Percentiles rank a stretch among this genome's conserved stretches.
phyloP scores from a whole-genome alignment of 371 early-diverging fungal genomes.

The Apophysomyces ossiformis region DNA sequence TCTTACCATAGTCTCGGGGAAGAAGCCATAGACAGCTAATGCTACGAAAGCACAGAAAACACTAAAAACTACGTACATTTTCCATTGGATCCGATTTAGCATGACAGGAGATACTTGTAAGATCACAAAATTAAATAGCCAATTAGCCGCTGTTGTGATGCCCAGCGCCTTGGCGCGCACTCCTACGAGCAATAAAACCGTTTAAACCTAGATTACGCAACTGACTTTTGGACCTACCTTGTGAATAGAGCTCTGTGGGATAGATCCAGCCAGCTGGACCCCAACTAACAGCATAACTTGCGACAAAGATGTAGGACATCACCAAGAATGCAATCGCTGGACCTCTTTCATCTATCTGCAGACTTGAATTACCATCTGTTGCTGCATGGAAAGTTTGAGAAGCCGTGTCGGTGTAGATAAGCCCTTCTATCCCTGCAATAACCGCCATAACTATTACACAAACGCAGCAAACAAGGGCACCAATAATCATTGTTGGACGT shows the following conservation, averaged over 20 bases:
- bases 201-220: background rate
- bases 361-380: constrained; percentile 25
- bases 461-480: constrained; percentile 51
- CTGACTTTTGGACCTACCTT: constrained; percentile 31
- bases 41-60: constrained; percentile 62
- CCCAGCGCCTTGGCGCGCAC: constrained; percentile 85
- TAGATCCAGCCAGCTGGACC: constrained; percentile 94
- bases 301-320: constrained; percentile 75
- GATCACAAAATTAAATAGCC: constrained; percentile 80
- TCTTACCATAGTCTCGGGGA: constrained; percentile 84
- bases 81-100: constrained; percentile 63
- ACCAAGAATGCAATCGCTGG: constrained; percentile 64
- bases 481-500: constrained; percentile 58
- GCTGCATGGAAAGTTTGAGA: constrained; percentile 32
- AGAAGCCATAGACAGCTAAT: constrained; percentile 64
- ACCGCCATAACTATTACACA: constrained; percentile 56
- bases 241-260: constrained; percentile 88
- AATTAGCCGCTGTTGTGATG: constrained; percentile 89
- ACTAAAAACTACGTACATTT: constrained; percentile 71
- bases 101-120: constrained; percentile 68
- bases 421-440: constrained; percentile 53
- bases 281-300: constrained; percentile 86
- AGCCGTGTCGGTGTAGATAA: constrained; percentile 18
- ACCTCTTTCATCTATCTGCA: constrained; percentile 35
- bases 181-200: constrained; percentile 29